Percentiles rank a stretch among this genome's conserved stretches.
phyloP scores from a whole-genome alignment of 306 rosid genomes.

The Begonia fuchsioides region DNA sequence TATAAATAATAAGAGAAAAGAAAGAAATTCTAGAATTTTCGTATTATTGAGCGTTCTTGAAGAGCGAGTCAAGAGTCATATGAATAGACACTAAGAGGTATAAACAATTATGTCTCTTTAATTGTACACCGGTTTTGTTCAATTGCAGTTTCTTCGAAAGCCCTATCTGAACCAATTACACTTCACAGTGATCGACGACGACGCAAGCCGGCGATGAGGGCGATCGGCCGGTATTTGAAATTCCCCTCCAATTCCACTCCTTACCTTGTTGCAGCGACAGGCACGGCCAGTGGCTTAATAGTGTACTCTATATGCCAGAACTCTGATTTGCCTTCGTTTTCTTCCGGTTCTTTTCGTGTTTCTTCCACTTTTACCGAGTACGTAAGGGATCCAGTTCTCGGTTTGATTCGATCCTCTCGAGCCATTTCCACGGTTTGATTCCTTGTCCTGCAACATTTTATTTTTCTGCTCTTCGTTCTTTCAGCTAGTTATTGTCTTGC shows the following conservation, averaged over 20 bases:
- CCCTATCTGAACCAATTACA: too few species aligned
- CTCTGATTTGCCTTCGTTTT: constrained; percentile 11
- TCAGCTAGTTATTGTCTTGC: too few species aligned
- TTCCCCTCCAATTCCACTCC: constrained; percentile 15
- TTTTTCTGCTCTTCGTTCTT: not conserved
- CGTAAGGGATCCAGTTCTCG: constrained; percentile 17
- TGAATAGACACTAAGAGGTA: too few species aligned
- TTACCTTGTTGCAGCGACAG: constrained; percentile 13
- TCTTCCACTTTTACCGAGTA: constrained; percentile 11
- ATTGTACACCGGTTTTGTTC: too few species aligned
- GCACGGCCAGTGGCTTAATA: constrained; percentile 9
- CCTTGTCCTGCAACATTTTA: not conserved
- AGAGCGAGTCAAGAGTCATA: too few species aligned
- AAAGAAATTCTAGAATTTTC: too few species aligned
- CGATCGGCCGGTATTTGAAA: not conserved
- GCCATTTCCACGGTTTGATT: constrained; percentile 48
- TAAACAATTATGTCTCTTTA: too few species aligned
- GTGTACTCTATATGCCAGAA: constrained; percentile 11
- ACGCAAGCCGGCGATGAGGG: too few species aligned
- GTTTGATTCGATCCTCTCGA: constrained; percentile 60
- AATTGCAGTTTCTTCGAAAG: too few species aligned
- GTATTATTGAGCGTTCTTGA: too few species aligned
- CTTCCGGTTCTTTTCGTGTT: constrained; percentile 4
- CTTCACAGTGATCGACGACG: too few species aligned
- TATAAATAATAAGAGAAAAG: too few species aligned